A percentile compares a stretch with the other conserved stretches of the same genome.
Conservation (phyloP, 2,329 filamentous ascomycete species). For the Apiospora rasikravindrae region DNA sequence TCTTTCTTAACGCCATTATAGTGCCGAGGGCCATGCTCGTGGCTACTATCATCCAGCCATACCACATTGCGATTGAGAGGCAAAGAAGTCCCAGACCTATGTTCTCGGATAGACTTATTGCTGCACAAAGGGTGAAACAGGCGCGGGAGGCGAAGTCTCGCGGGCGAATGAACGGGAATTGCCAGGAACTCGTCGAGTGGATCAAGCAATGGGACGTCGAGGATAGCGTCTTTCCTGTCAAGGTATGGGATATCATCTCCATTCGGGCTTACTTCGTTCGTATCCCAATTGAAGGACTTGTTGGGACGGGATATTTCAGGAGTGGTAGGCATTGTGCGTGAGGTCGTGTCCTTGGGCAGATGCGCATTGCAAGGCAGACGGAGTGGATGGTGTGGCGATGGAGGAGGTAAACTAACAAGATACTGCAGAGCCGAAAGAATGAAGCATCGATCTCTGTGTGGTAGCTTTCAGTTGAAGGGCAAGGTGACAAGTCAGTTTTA, state of each 20-base stretch:
- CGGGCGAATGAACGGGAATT: not conserved
- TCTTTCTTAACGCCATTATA: not conserved
- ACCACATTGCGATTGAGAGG: not conserved
- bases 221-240: not conserved
- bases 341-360: not conserved
- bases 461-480: fast-evolving
- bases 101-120: not conserved
- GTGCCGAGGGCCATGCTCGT: not conserved
- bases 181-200: not conserved
- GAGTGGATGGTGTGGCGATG: not conserved
- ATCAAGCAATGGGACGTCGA: not conserved
- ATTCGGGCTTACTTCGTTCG: not conserved
- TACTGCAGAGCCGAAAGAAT: fast-evolving
- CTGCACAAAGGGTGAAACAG: not conserved
- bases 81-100: not conserved
- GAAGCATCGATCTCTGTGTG: not conserved
- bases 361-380: not conserved
- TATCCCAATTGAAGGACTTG: not conserved
- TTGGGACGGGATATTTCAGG: too few relatives aligned
- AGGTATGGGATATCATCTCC: not conserved
- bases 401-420: not conserved
- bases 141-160: not conserved
- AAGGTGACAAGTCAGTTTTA: not conserved
- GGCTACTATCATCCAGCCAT: conserved; percentile 4
- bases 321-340: not conserved